Base-by-base conservation (phyloP, 2,329 filamentous ascomycete genomes). In the Dothiorella sarmentorum region DNA sequence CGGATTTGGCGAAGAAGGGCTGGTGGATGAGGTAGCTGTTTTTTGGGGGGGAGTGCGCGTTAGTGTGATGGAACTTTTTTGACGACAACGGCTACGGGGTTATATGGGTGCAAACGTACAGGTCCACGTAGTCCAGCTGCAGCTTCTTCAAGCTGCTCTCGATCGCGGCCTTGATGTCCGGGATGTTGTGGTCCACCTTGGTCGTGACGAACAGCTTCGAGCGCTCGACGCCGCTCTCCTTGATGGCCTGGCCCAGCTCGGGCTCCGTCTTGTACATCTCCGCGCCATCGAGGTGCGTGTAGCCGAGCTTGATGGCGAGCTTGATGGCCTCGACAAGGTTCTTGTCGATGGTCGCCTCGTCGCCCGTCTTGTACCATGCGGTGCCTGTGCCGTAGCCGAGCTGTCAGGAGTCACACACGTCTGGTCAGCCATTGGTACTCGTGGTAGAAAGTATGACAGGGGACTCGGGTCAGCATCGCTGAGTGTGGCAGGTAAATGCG, bases 341-440 rank as follows among this genome's bases (percentile, higher is more conserved):
- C 58, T 84, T 74, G 63, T 90, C 85, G 40, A 86, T 74, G 45
- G 79, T 74, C 47, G 71, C 69, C 60, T 80, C 77, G 7, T 78
- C 73, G 2, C 75, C 73, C 3, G 69, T 69, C 64, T 82, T 82
- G 69, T 82, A 89, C 73, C 78, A 85, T 22, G 87, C 86, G 0
- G 88, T 90, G 40, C 89, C 88, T 3, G 89, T 82, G 22, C 89
- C 89, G 66, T 89, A 91, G 38, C 80, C 85, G 17, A 91, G 75
- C 85, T 88, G 60, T 11, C 4, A 7, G n/a, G 27, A 7, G n/a
- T 31, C 29, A 13, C 29, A 10, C 29, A 7, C 10, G 13, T 9
- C 2, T 15, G 20, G 53, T 57, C 20, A 57, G 53, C 53, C 24
- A 40, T 38, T 43, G 13, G 29, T 3, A 7, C 3, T 7, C 18